phyloP scores from a whole-genome alignment of 805 yeast genomes.

The Myxozyma nipponensis region DNA sequence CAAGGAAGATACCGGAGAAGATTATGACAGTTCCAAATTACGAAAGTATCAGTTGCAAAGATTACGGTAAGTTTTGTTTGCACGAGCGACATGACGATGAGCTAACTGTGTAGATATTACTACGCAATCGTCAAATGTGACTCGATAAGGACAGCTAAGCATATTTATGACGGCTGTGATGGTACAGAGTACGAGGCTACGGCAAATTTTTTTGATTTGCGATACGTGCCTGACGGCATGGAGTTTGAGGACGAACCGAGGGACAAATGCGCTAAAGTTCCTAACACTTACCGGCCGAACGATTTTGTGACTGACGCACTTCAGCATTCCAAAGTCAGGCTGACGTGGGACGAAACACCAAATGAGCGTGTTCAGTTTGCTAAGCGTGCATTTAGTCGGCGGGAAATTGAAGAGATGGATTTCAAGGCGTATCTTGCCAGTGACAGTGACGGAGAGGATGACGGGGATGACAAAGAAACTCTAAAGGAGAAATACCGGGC shows the following conservation, averaged over 20 bases:
- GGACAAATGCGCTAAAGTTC: conserved; percentile 69
- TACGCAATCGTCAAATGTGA: conserved; percentile 90
- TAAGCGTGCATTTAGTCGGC: conserved; percentile 75
- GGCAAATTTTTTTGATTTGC: conserved; percentile 85
- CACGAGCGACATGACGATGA: background rate
- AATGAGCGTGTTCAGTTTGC: conserved; percentile 76
- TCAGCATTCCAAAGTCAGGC: conserved; percentile 91
- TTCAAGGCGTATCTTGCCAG: conserved; percentile 88
- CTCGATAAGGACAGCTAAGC: conserved; percentile 61
- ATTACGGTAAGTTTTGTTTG: conserved; percentile 45
- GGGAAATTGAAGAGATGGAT: conserved; percentile 64
- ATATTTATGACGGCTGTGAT: conserved; percentile 82
- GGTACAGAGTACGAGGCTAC: conserved; percentile 95
- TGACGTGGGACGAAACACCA: conserved; percentile 99
- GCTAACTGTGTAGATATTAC: conserved; percentile 47
- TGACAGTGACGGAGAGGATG: conserved; percentile 53
- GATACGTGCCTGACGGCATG: conserved; percentile 93
- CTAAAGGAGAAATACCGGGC: conserved; percentile 59
- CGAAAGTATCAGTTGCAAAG: conserved; percentile 91
- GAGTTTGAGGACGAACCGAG: conserved; percentile 73
- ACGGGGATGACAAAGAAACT: conserved; percentile 24
- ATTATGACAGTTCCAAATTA: conserved; percentile 76
- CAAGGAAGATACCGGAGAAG: conserved; percentile 80
- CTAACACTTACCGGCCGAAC: conserved; percentile 73
- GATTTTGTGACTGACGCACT: conserved; percentile 89